Evolutionary conservation across 352 stramenopile genomes (phyloP).

Genomic region (Phytopythium kandeliae): DNA sequence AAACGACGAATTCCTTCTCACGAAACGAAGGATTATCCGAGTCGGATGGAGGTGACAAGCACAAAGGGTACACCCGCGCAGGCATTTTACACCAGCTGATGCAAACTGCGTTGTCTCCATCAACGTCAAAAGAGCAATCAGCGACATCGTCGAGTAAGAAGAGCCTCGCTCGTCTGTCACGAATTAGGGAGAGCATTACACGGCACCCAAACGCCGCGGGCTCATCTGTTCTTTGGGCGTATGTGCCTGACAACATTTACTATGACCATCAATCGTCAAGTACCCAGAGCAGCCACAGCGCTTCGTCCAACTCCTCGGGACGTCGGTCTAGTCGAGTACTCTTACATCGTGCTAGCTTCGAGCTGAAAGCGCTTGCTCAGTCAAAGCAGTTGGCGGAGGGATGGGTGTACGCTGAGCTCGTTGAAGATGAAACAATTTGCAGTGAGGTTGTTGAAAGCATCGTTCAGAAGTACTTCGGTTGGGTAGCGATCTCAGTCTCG

Average conservation of each 20-base stretch:
- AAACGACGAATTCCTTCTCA: not conserved
- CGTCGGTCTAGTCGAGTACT: not conserved
- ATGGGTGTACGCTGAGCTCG: constrained; percentile 55
- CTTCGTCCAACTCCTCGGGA: not conserved
- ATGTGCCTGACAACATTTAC: not conserved
- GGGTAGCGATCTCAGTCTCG: constrained; percentile 12
- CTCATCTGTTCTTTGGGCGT: not conserved
- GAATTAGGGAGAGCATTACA: not conserved
- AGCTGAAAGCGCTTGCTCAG: not conserved
- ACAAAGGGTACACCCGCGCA: not conserved
- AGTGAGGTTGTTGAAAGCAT: constrained; percentile 2
- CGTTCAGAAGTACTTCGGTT: constrained; percentile 29
- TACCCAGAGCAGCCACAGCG: not conserved
- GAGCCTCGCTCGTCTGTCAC: not conserved
- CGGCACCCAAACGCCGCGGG: not conserved
- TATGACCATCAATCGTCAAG: not conserved
- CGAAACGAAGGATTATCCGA: not conserved
- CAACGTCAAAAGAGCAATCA: not conserved
- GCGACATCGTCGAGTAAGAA: not conserved
- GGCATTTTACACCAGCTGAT: not conserved
- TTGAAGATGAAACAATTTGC: constrained; percentile 14
- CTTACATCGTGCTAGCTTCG: not conserved
- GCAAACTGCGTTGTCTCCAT: not conserved
- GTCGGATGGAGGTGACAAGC: not conserved
- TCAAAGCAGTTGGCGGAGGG: not conserved